Evolutionary conservation across 2,329 filamentous ascomycete genomes (phyloP).

Genomic region (Penicillium sp.): DNA sequence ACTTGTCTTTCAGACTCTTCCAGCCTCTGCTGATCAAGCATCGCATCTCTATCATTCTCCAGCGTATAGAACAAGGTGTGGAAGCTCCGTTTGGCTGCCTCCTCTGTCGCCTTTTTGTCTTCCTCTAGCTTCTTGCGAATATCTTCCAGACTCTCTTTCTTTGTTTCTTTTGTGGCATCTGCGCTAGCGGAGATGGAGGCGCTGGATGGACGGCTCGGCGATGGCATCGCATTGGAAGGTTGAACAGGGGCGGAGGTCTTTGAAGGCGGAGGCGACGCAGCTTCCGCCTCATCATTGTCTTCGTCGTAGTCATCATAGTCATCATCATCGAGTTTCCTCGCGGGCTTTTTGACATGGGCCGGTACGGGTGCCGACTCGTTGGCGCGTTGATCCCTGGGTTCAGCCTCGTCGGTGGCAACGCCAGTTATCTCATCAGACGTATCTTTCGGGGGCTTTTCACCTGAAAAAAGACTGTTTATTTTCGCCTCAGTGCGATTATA

Average conservation of each 20-base stretch:
- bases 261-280: constrained; percentile 56
- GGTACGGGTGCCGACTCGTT: constrained; percentile 55
- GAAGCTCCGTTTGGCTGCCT: constrained; percentile 86
- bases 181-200: constrained; percentile 67
- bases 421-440: constrained; percentile 33
- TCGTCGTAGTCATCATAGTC: constrained; percentile 71
- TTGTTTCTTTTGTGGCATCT: constrained; percentile 61
- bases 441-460: constrained; percentile 39
- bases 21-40: constrained; percentile 95
- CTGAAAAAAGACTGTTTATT: constrained; percentile 75
- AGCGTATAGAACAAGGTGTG: constrained; percentile 93
- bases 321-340: constrained; percentile 78
- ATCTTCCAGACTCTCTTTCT: constrained; percentile 76
- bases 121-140: constrained; percentile 92
- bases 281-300: constrained; percentile 60
- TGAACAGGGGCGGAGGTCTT: constrained; percentile 58
- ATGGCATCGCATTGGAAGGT: constrained; percentile 66
- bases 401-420: constrained; percentile 53
- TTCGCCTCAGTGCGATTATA: constrained; percentile 78
- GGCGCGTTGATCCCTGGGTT: constrained; percentile 48
- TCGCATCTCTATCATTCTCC: constrained; percentile 92
- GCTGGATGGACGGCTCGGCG: constrained; percentile 70
- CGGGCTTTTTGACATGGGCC: constrained; percentile 58
- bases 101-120: constrained; percentile 86
- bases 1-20: constrained; percentile 96